These are phyloP conservation scores for Crithidia bombi DNA, from an alignment of 208 protist genomes.

Conservation along the genomic window DNA sequence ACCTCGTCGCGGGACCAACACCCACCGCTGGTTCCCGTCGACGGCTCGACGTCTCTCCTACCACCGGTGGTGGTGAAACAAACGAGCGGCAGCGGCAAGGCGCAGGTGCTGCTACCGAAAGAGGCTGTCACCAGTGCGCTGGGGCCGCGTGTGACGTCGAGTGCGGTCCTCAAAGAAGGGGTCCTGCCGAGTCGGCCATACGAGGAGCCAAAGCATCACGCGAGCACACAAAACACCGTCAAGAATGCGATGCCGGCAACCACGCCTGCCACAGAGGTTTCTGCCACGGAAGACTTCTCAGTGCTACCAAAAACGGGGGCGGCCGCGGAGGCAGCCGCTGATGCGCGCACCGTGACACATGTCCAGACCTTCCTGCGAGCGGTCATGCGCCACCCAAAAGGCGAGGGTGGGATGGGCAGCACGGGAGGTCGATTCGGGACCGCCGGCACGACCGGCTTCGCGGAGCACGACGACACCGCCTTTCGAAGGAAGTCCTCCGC, in stretches of 20 bases:
- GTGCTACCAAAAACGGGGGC: slow-evolving; percentile 36
- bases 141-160: slow-evolving; percentile 6
- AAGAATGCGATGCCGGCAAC: not conserved
- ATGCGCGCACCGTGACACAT: slow-evolving; percentile 30
- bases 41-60: not conserved
- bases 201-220: not conserved
- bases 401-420: not conserved
- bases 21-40: not conserved
- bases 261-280: not conserved
- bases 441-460: not conserved
- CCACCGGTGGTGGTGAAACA: slow-evolving; percentile 24
- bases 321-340: slow-evolving; percentile 29
- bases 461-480: not conserved
- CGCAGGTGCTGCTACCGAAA: slow-evolving; percentile 27
- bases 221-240: not conserved
- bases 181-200: no score
- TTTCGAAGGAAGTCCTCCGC: not conserved
- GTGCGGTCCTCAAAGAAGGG: no score
- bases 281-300: slow-evolving; percentile 11
- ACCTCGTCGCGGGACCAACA: not conserved
- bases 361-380: slow-evolving; percentile 31
- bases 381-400: slow-evolving; percentile 3
- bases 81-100: slow-evolving; percentile 13
- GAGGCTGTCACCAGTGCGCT: slow-evolving; percentile 22
- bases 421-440: not conserved